Evolutionary conservation across 2,329 filamentous ascomycete genomes (phyloP), one percentile per base, ranked within the genome.

Genomic region (Grosmannia huntii): DNA sequence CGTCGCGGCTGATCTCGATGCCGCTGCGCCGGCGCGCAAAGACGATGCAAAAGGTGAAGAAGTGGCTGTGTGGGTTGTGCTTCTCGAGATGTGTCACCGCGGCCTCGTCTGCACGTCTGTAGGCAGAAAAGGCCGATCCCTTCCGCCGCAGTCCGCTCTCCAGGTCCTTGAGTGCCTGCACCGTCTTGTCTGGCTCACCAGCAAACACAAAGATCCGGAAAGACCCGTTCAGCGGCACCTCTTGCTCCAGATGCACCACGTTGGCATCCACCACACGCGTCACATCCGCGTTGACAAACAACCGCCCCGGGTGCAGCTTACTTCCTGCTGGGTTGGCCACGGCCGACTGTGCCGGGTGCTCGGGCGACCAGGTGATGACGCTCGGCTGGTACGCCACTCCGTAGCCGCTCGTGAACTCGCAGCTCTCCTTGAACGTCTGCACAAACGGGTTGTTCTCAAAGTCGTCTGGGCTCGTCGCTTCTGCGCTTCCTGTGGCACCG

Each of bases 321-420:
- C 79, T 83, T 36, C 81, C 77, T 48, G 80, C 71, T 2, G 86
- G 81, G 59, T 79, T 71, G 59, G 88, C 79, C 68, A 94, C 86
- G 59, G 90, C 73, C 21, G 87, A 89, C 66, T 86, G 78, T 16
- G 86, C 88, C 0, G 83, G 77, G 71, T 96, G 90, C 4, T 75
- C 74, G 0, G 81, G 70, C 11, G 86, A 87, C 89, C 90, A 95
- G 73, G 95, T 96, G 71, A 95, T 78, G 33, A 81, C 72, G 71
- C 95, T 96, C 57, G 87, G 78, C 63, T 85, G 80, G 74, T 96
- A 96, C 33, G 84, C 86, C 25, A 96, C 90, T 60, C 91, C 91
- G 69, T 95, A 96, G 59, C 91, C 91, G 63, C 87, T 90, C 12
- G 90, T 96, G 71, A 96, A 95, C 67, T 94, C 90, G 75, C 90